Evolutionary conservation across 1,284 basidiomycete genomes (phyloP), one percentile per base, ranked within the genome.

Genomic region (Ustilago esculenta): DNA sequence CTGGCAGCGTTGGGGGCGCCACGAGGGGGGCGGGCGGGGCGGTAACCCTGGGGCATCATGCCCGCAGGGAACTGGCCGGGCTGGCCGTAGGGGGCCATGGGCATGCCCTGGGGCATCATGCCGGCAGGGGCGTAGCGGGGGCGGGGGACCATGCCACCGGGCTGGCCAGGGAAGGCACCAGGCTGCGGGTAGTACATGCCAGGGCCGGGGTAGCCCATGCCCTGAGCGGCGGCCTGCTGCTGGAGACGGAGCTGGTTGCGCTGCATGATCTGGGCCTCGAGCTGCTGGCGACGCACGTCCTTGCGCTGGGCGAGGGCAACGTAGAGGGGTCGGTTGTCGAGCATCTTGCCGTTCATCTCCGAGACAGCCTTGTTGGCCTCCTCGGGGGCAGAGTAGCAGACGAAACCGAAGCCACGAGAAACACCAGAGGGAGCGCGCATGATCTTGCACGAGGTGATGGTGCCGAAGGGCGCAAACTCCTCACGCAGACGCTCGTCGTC

Each of bases 281-380:
- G 88, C 84, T 98, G 95, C 85, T 98, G 96, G 81, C 95, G 89
- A 82, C 96, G 92, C 76, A 95, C 92, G 82, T 99, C 96, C 77
- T 95, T 94, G 79, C 95, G 93, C 84, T 99, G 96, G 75, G 96
- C 96, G 64, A 98, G 89, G 49, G 95, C 95, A 82, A 99, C 96
- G 84, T 98, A 99, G 78, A 99, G 89, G 50, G 96, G 96, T 85
- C 98, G 98, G 80, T 91, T 89, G 74, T 95, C 94, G 81, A 98
- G 92, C 91, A 98, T 98, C 87, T 98, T 98, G 88, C 97, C 97
- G 88, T 98, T 98, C 94, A 99, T 97, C 86, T 99, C 96, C 53
- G 93, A 92, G 71, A 98, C 94, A 64, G 96, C 96, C 86, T 98
- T 98, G 83, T 94, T 98, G 44, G 96, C 95, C 85, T 99, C 96